Conservation (phyloP, 139 green algal genomes). For the Spirogloea muscicola region DNA sequence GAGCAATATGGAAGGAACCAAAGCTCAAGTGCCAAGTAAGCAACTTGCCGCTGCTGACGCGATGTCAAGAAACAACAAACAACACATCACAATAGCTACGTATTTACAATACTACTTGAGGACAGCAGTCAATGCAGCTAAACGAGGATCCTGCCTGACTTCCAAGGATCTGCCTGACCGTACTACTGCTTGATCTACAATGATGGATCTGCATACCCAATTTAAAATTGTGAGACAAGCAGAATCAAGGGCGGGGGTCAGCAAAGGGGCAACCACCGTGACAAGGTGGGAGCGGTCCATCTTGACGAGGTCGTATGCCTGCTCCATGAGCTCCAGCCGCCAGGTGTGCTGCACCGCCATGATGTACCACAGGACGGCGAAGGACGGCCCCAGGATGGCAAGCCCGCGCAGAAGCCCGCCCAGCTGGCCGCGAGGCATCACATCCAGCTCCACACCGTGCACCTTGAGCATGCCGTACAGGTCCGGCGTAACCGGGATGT, state of each 20-base stretch:
- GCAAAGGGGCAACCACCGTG: background rate
- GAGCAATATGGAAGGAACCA: background rate
- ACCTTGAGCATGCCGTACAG: background rate
- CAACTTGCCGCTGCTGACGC: background rate
- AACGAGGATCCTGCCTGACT: too few relatives aligned
- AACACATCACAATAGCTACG: too few relatives aligned
- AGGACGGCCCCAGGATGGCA: background rate
- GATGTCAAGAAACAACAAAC: too few relatives aligned
- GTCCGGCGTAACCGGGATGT: slow-evolving; percentile 3
- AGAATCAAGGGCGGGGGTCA: background rate
- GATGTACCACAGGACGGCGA: background rate
- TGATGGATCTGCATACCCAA: background rate
- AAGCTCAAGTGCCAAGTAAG: background rate
- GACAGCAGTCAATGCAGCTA: too few relatives aligned
- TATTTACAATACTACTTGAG: too few relatives aligned
- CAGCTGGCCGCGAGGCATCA: background rate
- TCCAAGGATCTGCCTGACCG: too few relatives aligned
- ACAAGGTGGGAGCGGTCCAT: slow-evolving; percentile 5
- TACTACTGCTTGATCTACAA: too few relatives aligned
- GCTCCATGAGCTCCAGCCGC: background rate
- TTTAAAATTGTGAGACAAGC: background rate
- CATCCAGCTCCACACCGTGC: background rate
- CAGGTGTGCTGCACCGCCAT: background rate
- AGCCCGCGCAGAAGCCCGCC: slow-evolving; percentile 11
- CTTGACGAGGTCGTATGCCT: background rate